phyloP scores from a whole-genome alignment of 2,329 filamentous ascomycete genomes.

The Periconia sp. region DNA sequence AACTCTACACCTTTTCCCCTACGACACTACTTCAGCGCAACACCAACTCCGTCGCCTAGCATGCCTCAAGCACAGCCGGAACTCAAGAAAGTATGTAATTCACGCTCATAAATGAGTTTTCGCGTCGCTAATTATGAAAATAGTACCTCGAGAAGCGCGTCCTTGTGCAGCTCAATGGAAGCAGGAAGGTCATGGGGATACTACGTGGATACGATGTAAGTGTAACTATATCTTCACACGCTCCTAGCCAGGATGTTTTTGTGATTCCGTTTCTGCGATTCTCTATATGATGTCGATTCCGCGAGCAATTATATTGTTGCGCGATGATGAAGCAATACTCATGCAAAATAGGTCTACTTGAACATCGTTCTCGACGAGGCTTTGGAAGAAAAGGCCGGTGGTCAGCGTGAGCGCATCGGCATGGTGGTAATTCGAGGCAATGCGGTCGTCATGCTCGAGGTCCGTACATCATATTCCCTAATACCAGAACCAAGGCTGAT shows the following conservation, averaged over 20 bases:
- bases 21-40: background rate
- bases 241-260: too few species aligned
- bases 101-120: background rate
- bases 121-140: slow-evolving; percentile 17
- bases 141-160: slow-evolving; percentile 99
- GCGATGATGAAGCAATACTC: slow-evolving; percentile 1
- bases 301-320: too few species aligned
- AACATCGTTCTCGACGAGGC: slow-evolving; percentile 98
- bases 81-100: slow-evolving; percentile 80
- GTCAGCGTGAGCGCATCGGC: slow-evolving; percentile 86
- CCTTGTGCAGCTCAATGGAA: slow-evolving; percentile 96
- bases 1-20: background rate
- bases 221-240: slow-evolving; percentile 2
- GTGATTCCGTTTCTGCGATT: too few species aligned
- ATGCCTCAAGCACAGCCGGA: slow-evolving; percentile 99
- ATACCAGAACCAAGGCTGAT: slow-evolving; percentile 7
- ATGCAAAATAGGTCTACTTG: slow-evolving; percentile 75
- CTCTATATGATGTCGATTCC: too few species aligned
- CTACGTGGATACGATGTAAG: slow-evolving; percentile 94
- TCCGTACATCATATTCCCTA: slow-evolving; percentile 4
- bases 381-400: slow-evolving; percentile 88
- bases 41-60: slow-evolving; percentile 43
- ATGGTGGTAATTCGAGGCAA: slow-evolving; percentile 98
- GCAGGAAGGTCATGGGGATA: slow-evolving; percentile 93
- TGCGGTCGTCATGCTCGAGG: slow-evolving; percentile 97